Evolutionary conservation across 1,284 basidiomycete genomes (phyloP).

Genomic region (Ceratorhiza oryzae-sativae): DNA sequence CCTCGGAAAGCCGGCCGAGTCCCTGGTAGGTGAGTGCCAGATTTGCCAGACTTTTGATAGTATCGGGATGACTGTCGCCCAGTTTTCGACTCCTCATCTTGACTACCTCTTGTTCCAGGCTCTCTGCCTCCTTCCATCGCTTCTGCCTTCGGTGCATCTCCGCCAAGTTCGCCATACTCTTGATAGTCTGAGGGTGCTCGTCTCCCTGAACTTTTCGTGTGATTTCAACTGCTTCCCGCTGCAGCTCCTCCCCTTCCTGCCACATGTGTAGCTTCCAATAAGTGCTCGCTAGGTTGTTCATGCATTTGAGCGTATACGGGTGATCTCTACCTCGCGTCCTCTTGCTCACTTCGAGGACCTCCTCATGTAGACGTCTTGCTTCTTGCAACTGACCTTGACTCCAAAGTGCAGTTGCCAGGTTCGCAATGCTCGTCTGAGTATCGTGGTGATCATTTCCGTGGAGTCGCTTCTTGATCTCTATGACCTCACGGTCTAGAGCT

Average conservation of each 20-base stretch:
- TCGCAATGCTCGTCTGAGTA: conserved; percentile 1
- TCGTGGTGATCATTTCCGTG: background rate
- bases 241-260: background rate
- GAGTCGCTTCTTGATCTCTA: background rate
- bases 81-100: background rate
- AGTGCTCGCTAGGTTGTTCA: conserved; percentile 9
- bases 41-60: background rate
- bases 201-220: background rate
- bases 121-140: conserved; percentile 14
- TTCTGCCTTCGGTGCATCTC: conserved; percentile 12
- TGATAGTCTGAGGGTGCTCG: conserved; percentile 4
- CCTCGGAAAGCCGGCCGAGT: conserved; percentile 10
- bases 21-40: conserved; percentile 3
- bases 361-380: background rate
- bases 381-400: conserved; percentile 7
- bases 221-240: conserved; percentile 13
- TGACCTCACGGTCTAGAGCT: background rate
- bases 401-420: conserved; percentile 3
- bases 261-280: background rate
- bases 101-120: background rate
- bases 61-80: background rate
- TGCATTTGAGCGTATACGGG: conserved; percentile 1
- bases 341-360: conserved; percentile 4
- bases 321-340: conserved; percentile 8
- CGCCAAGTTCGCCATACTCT: conserved; percentile 5